Conservation (phyloP, 192 early-diverging fungal species). For the Podochytrium sp. region DNA sequence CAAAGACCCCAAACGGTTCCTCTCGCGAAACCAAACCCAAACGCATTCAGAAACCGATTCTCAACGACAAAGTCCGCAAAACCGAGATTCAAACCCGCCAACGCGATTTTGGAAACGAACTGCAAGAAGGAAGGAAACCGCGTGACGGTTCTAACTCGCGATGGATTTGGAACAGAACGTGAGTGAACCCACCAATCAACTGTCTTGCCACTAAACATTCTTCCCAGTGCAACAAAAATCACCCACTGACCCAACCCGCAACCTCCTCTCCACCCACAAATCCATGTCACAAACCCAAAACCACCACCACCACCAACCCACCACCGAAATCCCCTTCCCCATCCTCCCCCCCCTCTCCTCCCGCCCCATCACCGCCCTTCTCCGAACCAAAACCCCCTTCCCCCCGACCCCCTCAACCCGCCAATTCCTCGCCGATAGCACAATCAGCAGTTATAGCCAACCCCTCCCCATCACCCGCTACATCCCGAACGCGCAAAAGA, state of each 20-base stretch:
- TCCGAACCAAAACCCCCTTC: background rate
- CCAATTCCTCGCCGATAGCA: slow-evolving; percentile 12
- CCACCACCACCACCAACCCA: background rate
- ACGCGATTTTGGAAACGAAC: background rate
- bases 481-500: slow-evolving; percentile 5
- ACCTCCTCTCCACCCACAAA: slow-evolving; percentile 1
- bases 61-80: background rate
- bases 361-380: slow-evolving; percentile 9
- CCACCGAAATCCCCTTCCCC: background rate
- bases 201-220: background rate
- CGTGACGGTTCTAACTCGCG: background rate
- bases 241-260: background rate
- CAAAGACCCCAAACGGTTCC: slow-evolving; percentile 9
- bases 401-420: background rate
- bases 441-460: background rate
- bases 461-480: slow-evolving; percentile 27
- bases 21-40: background rate
- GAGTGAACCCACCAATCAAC: background rate
- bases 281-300: background rate
- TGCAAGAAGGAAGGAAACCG: background rate
- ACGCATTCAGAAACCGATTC: no score
- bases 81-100: background rate
- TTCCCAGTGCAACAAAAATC: background rate
- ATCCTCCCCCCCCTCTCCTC: slow-evolving; percentile 7
- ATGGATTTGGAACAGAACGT: slow-evolving; percentile 19